A percentile compares a stretch with the other conserved stretches of the same genome.
These are phyloP conservation scores for Ceraceosorus bombacis DNA, from an alignment of 1,284 basidiomycete species.

Conservation along the genomic window DNA sequence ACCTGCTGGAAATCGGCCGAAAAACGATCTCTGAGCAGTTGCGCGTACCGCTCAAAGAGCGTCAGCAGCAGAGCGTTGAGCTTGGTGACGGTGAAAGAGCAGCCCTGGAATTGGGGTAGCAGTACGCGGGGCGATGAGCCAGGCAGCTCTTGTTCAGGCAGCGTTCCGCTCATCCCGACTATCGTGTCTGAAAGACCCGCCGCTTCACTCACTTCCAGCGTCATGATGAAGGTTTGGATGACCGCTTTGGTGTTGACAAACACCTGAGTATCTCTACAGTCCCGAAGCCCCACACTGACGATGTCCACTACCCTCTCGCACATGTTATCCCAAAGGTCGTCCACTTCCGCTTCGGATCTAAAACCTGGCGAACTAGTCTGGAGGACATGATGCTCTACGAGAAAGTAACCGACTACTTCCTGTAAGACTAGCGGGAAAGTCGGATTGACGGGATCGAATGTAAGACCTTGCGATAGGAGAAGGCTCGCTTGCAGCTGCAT, in stretches of 20 bases:
- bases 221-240: constrained; percentile 80
- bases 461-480: constrained; percentile 64
- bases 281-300: constrained; percentile 66
- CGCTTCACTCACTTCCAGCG: constrained; percentile 59
- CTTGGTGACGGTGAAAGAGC: constrained; percentile 73
- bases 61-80: constrained; percentile 77
- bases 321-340: constrained; percentile 91
- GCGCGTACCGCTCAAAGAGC: constrained; percentile 83
- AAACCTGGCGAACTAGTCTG: constrained; percentile 68
- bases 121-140: neutral
- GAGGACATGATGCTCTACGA: constrained; percentile 88
- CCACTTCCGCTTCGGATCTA: constrained; percentile 79
- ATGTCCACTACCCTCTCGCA: constrained; percentile 68
- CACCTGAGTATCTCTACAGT: constrained; percentile 71
- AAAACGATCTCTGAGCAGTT: constrained; percentile 74
- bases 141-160: neutral
- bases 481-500: constrained; percentile 77
- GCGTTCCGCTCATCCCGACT: too few relatives aligned
- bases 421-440: constrained; percentile 52
- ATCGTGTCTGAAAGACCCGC: neutral
- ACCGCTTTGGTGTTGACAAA: constrained; percentile 79
- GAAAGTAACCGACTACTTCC: constrained; percentile 97
- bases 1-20: constrained; percentile 54
- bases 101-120: constrained; percentile 39
- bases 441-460: constrained; percentile 46